These are phyloP conservation scores for Xylariaceae sp. DNA, from an alignment of 2,329 filamentous ascomycete genomes.

Conservation along the genomic window DNA sequence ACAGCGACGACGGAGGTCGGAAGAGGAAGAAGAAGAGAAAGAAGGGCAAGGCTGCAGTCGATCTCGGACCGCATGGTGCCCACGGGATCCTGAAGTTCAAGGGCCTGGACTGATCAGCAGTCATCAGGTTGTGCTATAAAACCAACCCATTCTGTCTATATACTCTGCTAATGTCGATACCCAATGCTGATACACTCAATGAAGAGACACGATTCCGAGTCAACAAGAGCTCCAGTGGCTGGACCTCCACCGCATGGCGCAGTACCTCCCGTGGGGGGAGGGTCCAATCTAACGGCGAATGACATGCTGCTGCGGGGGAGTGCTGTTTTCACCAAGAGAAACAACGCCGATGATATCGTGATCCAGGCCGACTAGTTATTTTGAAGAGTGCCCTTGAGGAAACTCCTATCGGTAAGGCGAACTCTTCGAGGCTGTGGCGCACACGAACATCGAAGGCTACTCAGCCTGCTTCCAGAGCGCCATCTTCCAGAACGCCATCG, in stretches of 20 bases:
- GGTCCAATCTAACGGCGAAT: background rate
- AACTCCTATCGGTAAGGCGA: too few relatives aligned
- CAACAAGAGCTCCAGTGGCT: background rate
- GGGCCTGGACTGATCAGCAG: slow-evolving; percentile 31
- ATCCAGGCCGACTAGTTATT: slow-evolving; percentile 66
- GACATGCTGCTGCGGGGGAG: slow-evolving; percentile 13
- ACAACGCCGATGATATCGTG: slow-evolving; percentile 69
- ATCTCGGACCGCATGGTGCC: slow-evolving; percentile 42
- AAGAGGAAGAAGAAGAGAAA: slow-evolving; percentile 39
- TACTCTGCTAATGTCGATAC: slow-evolving; percentile 12
- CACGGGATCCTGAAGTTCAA: slow-evolving; percentile 45
- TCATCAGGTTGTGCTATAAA: too few relatives aligned
- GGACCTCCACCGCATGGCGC: background rate
- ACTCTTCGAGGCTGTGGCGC: too few relatives aligned
- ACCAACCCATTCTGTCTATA: background rate
- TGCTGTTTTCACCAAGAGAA: slow-evolving; percentile 56
- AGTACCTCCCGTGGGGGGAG: too few relatives aligned
- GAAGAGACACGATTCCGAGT: background rate
- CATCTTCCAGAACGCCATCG: slow-evolving; percentile 57
- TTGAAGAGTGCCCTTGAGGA: too few relatives aligned
- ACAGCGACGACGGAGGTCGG: slow-evolving; percentile 37
- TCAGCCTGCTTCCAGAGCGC: slow-evolving; percentile 44
- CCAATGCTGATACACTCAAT: slow-evolving; percentile 3
- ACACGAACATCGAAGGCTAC: background rate
- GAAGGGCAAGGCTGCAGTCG: slow-evolving; percentile 31